Evolutionary conservation across 306 rosid genomes (phyloP).

Genomic region (Hylodesmum podocarpum): DNA sequence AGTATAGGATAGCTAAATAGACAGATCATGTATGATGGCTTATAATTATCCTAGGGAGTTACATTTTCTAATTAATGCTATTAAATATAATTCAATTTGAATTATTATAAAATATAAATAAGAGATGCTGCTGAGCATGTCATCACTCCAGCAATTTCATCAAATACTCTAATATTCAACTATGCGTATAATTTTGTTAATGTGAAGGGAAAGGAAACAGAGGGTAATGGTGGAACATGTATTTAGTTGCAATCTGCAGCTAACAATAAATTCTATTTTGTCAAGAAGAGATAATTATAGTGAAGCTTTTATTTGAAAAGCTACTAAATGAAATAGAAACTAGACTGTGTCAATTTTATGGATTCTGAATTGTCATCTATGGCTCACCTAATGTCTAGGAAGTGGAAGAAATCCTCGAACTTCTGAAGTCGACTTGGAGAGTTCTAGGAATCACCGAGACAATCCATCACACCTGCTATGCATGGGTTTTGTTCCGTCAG

Average conservation of each 20-base stretch:
- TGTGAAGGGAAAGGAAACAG: neutral
- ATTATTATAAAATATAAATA: too few species aligned
- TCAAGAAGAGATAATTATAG: neutral
- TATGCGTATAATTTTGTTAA: neutral
- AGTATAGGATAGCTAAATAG: too few species aligned
- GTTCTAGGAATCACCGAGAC: slow-evolving; percentile 97
- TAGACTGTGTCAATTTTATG: neutral
- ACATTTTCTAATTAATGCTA: too few species aligned
- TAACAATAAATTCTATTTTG: slow-evolving; percentile 11
- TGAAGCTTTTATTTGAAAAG: slow-evolving; percentile 5
- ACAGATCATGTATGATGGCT: too few species aligned
- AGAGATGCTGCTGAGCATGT: too few species aligned
- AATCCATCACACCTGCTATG: slow-evolving; percentile 87
- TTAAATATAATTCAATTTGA: too few species aligned
- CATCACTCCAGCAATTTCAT: too few species aligned
- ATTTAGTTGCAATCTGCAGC: slow-evolving; percentile 18
- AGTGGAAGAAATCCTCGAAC: slow-evolving; percentile 96
- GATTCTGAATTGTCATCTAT: slow-evolving; percentile 26
- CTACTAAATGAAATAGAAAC: slow-evolving; percentile 2
- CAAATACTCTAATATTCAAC: too few species aligned
- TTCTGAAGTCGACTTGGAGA: slow-evolving; percentile 96
- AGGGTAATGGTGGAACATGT: slow-evolving; percentile 6
- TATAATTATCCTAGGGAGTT: too few species aligned
- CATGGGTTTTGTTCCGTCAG: slow-evolving; percentile 98
- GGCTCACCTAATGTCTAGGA: slow-evolving; percentile 61